Evolutionary conservation across 768 basidiomycete genomes (phyloP).

Genomic region (Auricularia heimuer): DNA sequence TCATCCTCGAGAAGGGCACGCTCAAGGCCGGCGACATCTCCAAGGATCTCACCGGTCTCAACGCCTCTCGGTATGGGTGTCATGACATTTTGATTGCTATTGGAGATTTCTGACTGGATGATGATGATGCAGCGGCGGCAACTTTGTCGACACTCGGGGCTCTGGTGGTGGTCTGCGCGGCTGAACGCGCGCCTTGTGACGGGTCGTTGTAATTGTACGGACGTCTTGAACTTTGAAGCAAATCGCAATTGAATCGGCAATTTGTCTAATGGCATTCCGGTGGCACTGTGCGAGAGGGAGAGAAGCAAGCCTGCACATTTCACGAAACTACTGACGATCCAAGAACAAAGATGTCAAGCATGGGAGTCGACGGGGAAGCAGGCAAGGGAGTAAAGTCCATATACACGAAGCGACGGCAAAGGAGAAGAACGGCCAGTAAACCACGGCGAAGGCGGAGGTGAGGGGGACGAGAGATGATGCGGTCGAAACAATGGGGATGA

Average conservation of each 20-base stretch:
- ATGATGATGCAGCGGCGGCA: background rate
- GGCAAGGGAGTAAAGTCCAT: background rate
- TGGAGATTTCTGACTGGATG: background rate
- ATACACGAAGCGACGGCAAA: background rate
- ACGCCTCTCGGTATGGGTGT: background rate
- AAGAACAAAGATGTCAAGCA: too few relatives aligned
- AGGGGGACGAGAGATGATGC: background rate
- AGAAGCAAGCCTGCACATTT: too few relatives aligned
- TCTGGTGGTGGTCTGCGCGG: background rate
- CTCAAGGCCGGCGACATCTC: conserved; percentile 45
- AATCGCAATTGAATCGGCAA: too few relatives aligned
- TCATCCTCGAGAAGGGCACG: conserved; percentile 55
- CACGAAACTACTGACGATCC: too few relatives aligned
- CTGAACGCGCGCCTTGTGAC: background rate
- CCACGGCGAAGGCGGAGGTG: background rate
- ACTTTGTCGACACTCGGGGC: background rate
- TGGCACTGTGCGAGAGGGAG: too few relatives aligned
- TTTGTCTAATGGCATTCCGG: too few relatives aligned
- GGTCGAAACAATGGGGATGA: background rate
- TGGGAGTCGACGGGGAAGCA: background rate
- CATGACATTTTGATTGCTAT: background rate
- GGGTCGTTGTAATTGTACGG: background rate
- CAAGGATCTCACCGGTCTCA: conserved; percentile 1
- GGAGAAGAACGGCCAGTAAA: background rate
- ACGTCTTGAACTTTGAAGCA: too few relatives aligned